phyloP scores from a whole-genome alignment of 2,329 filamentous ascomycete genomes.

The Sclerotiophoma versabilis region DNA sequence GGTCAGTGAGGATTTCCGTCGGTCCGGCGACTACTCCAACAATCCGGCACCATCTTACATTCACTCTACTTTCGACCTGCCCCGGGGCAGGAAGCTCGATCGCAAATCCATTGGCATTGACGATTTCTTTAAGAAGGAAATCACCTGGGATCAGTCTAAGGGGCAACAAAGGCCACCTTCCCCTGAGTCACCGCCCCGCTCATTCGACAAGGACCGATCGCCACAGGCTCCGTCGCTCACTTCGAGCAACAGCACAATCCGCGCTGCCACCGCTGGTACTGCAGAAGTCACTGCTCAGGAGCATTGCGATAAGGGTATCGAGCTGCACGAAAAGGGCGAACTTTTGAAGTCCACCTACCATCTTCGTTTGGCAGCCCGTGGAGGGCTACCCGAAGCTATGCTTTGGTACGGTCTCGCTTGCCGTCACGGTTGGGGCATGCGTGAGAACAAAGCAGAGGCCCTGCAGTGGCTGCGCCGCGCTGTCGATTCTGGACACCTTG shows the following conservation, averaged over 20 bases:
- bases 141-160: conserved; percentile 66
- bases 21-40: conserved; percentile 58
- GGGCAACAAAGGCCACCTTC: conserved; percentile 43
- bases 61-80: conserved; percentile 84
- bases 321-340: conserved; percentile 85
- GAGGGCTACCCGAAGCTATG: conserved; percentile 92
- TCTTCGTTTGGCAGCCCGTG: conserved; percentile 83
- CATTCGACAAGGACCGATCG: conserved; percentile 38
- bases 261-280: conserved; percentile 46
- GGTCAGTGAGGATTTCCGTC: conserved; percentile 72
- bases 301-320: conserved; percentile 88
- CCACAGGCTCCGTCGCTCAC: conserved; percentile 43
- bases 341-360: conserved; percentile 96
- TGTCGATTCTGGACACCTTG: conserved; percentile 80
- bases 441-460: conserved; percentile 86
- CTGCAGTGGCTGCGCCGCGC: conserved; percentile 92
- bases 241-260: conserved; percentile 56
- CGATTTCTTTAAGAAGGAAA: conserved; percentile 56
- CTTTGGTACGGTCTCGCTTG: conserved; percentile 93
- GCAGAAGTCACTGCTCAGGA: conserved; percentile 83
- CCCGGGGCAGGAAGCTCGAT: conserved; percentile 80
- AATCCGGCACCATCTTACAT: conserved; percentile 75
- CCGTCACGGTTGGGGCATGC: conserved; percentile 97
- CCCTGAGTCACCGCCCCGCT: conserved; percentile 50
- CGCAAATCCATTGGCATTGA: conserved; percentile 56